These are phyloP conservation scores for Eimeria tenella DNA, from an alignment of 169 alveolate genomes.

Conservation along the genomic window DNA sequence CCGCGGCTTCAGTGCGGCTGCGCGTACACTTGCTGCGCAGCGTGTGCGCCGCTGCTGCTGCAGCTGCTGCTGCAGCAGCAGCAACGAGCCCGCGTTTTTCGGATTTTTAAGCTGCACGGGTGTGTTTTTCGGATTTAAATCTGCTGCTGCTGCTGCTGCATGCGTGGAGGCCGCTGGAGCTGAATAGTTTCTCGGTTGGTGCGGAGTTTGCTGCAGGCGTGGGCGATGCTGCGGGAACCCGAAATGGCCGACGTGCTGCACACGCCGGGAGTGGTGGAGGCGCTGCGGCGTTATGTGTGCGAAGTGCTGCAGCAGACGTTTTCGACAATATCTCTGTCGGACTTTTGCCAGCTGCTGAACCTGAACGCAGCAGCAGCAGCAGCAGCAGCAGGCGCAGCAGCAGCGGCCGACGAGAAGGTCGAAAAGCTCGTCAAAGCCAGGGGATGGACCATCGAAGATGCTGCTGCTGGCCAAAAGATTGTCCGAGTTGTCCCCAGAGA, in stretches of 20 bases:
- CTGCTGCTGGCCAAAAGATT: background rate
- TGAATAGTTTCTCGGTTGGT: background rate
- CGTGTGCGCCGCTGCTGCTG: background rate
- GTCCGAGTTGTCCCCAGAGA: conserved; percentile 11
- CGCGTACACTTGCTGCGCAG: too few species aligned
- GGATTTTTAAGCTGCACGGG: background rate
- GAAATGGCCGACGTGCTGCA: conserved; percentile 60
- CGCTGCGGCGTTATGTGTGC: conserved; percentile 70
- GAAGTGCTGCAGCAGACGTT: conserved; percentile 71
- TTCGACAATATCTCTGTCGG: conserved; percentile 30
- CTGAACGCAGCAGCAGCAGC: background rate
- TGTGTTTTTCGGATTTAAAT: background rate
- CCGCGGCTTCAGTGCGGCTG: too few species aligned
- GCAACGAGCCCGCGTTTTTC: background rate
- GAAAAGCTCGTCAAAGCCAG: conserved; percentile 25
- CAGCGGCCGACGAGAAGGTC: conserved; percentile 42
- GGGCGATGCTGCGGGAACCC: conserved; percentile 65
- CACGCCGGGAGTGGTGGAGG: conserved; percentile 65
- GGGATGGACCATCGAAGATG: conserved; percentile 66
- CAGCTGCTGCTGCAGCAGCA: background rate
- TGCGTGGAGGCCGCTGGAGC: background rate
- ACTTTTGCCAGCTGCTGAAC: conserved; percentile 29
- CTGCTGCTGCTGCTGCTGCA: background rate
- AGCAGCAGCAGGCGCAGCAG: background rate
- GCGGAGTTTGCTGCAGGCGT: background rate